Evolutionary conservation across 441 rosid genomes (phyloP).

Genomic region (Metrosideros polymorpha): DNA sequence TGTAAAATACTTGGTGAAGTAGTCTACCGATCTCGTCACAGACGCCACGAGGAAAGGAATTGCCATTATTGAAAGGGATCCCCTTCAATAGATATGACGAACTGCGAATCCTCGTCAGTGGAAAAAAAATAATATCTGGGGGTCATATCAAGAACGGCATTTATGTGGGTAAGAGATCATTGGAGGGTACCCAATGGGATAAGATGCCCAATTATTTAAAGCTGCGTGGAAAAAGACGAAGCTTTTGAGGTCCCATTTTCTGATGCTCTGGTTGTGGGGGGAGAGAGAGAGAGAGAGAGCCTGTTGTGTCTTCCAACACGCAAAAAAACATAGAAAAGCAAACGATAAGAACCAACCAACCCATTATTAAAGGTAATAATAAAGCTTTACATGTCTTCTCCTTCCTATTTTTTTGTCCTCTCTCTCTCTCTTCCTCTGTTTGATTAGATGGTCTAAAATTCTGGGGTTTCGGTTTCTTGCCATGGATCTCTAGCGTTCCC

Average conservation of each 20-base stretch:
- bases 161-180: neutral
- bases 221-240: neutral
- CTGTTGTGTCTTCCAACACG: constrained; percentile 7
- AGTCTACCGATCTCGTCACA: neutral
- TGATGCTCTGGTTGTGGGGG: neutral
- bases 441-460: neutral
- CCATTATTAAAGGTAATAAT: constrained; percentile 15
- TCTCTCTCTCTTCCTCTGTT: neutral
- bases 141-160: neutral
- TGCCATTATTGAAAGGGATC: neutral
- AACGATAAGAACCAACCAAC: neutral
- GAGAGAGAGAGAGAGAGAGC: neutral
- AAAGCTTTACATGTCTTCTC: neutral
- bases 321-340: neutral
- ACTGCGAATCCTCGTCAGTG: neutral
- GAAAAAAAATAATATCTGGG: neutral
- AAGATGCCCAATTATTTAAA: neutral
- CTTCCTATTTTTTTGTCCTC: neutral
- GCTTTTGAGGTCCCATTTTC: neutral
- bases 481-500: constrained; percentile 15
- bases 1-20: neutral
- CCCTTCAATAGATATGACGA: neutral
- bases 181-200: neutral
- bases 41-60: neutral
- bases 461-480: neutral